Evolutionary conservation across 176 grass and related monocot genomes (phyloP), one percentile per base, ranked within the genome.

Genomic region (Oryza rufipogon): DNA sequence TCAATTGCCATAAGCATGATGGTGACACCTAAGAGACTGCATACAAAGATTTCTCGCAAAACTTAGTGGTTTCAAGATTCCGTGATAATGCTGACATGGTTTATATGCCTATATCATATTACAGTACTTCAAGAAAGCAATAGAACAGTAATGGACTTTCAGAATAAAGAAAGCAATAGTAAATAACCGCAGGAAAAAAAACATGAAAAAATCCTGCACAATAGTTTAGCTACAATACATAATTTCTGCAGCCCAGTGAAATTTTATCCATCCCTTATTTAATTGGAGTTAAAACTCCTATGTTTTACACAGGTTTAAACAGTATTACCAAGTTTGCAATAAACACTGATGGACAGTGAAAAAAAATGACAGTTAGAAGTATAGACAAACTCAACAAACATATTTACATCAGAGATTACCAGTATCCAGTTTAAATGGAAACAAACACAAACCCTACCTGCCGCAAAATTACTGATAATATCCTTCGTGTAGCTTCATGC

Each of bases 401-500:
- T 80, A 58, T 25, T 77, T 52, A 42, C 45, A 76, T 26, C 42
- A 66, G 34, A 82, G 52, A 20, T 60, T 26, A 67, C 15, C 73
- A 45, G 56, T 19, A 82, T 58, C 60, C 60, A 83, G 7, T 51
- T 47, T 38, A 47, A 68, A 70, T 41, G 15, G 22, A 76, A 79
- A 41, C 33, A 47, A 72, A 87, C 49, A 75, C 49, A 48, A 19
- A 75, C 1, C 73, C 81, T 73, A 98, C 96, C 96, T 98, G 93
- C 48, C 96, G 89, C 70, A 98, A 75, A 74, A 98, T 91, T 84
- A 98, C 96, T 86, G 96, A 98, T 44, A 98, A 95, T 28, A 98
- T 90, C 85, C 96, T 95, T 71, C 93, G 86, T 60, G 96, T 98
- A 80, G 93, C 93, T 95, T 98, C 96, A 90, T 98, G 96, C 85